phyloP scores from a whole-genome alignment of 495 filamentous ascomycete genomes.

The Symbiotaphrina buchneri region DNA sequence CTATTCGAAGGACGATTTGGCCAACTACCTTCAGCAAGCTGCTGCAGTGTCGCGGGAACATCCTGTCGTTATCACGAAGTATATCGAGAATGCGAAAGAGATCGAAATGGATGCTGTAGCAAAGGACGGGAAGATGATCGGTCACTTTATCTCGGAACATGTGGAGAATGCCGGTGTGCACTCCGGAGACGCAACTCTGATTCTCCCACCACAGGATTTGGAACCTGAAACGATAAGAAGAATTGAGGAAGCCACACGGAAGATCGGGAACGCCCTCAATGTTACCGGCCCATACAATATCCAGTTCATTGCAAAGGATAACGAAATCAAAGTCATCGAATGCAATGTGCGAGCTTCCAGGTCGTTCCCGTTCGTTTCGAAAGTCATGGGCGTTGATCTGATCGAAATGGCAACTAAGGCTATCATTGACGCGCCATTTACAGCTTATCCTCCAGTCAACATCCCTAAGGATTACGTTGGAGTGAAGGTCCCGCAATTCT shows the following conservation, averaged over 20 bases:
- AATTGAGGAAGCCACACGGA: constrained; percentile 85
- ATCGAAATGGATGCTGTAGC: constrained; percentile 96
- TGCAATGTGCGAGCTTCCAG: constrained; percentile 93
- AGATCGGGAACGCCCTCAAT: constrained; percentile 87
- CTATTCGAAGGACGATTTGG: constrained; percentile 72
- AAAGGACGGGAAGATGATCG: constrained; percentile 60
- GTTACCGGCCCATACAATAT: constrained; percentile 97
- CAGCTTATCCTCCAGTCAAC: constrained; percentile 54
- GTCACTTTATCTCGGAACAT: constrained; percentile 92
- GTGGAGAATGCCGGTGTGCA: constrained; percentile 96
- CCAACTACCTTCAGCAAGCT: constrained; percentile 76
- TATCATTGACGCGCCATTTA: constrained; percentile 67
- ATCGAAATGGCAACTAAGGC: constrained; percentile 99
- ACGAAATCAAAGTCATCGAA: constrained; percentile 99
- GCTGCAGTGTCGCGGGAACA: constrained; percentile 86
- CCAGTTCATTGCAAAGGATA: constrained; percentile 98
- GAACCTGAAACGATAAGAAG: constrained; percentile 69
- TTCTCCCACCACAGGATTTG: constrained; percentile 86
- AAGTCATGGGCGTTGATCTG: constrained; percentile 94
- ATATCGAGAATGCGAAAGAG: constrained; percentile 93
- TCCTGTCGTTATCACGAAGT: constrained; percentile 97
- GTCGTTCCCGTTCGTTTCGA: constrained; percentile 95
- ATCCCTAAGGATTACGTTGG: constrained; percentile 70
- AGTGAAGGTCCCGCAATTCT: constrained; percentile 97
- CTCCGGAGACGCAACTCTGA: constrained; percentile 88